Conservation (phyloP, 495 filamentous ascomycete species). For the Penicillium taxi region DNA sequence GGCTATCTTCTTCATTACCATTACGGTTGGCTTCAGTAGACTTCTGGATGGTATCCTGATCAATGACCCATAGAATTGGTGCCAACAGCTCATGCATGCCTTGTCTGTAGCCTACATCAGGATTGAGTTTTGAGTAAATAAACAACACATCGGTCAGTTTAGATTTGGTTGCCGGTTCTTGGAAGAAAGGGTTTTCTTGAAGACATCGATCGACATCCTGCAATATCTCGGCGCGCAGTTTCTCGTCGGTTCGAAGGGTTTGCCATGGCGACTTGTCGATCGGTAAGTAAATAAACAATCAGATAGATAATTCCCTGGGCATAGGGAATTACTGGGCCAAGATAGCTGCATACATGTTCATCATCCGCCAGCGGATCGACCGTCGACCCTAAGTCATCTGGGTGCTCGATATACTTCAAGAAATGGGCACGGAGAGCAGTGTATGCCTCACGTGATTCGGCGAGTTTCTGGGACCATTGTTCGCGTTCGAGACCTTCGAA, state of each 20-base stretch:
- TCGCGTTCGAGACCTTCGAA: conserved; percentile 59
- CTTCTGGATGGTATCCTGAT: conserved; percentile 65
- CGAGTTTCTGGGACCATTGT: conserved; percentile 60
- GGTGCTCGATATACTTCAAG: conserved; percentile 70
- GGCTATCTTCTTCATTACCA: conserved; percentile 26
- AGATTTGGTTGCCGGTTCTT: conserved; percentile 64
- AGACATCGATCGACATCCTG: conserved; percentile 92
- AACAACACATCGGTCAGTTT: conserved; percentile 87
- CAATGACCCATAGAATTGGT: conserved; percentile 81
- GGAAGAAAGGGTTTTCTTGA: conserved; percentile 88
- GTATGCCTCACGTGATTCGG: conserved; percentile 67
- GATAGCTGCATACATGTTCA: conserved; percentile 52
- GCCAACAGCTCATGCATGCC: conserved; percentile 96
- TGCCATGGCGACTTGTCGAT: conserved; percentile 79
- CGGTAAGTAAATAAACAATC: conserved; percentile 27
- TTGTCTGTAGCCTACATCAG: conserved; percentile 81
- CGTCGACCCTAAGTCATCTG: conserved; percentile 64
- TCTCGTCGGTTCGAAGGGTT: conserved; percentile 72
- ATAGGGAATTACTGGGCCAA: background rate
- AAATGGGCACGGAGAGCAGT: conserved; percentile 62
- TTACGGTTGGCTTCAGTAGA: conserved; percentile 21
- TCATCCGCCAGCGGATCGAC: conserved; percentile 84
- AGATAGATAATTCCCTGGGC: too few relatives aligned
- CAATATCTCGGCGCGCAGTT: conserved; percentile 77
- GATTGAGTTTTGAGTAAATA: conserved; percentile 89